Conservation (phyloP, 2,329 filamentous ascomycete species). For the Penicillium sp. region DNA sequence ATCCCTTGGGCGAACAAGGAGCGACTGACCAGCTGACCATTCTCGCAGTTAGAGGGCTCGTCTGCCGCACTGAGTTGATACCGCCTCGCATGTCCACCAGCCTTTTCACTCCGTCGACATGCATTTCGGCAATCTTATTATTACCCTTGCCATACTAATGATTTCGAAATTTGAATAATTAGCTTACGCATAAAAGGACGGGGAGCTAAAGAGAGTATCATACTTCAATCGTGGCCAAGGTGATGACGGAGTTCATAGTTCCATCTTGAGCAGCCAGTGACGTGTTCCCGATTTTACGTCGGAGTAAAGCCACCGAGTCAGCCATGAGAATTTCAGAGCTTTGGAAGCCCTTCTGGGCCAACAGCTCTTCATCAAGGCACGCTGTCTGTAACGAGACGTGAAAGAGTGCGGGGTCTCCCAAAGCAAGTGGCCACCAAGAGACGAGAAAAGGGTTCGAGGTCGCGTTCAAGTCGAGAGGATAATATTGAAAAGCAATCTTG, state of each 20-base stretch:
- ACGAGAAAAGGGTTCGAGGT: constrained; percentile 58
- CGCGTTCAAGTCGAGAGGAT: constrained; percentile 55
- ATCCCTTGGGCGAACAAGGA: no score
- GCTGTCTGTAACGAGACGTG: constrained; percentile 61
- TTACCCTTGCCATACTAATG: constrained; percentile 56
- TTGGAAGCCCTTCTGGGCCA: constrained; percentile 53
- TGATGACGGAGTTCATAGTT: constrained; percentile 59
- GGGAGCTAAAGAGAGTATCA: constrained; percentile 12
- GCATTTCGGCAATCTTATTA: constrained; percentile 44
- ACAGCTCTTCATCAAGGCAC: constrained; percentile 55
- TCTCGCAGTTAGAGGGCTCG: constrained; percentile 54
- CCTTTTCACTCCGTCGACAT: constrained; percentile 51
- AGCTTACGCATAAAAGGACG: neutral
- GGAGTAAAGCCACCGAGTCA: constrained; percentile 55
- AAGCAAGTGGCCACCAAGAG: constrained; percentile 60
- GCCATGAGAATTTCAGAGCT: constrained; percentile 57
- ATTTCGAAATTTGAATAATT: neutral
- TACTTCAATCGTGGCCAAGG: constrained; percentile 58
- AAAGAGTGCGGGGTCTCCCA: constrained; percentile 57
- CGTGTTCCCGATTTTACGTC: constrained; percentile 50
- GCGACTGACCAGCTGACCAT: constrained; percentile 54
- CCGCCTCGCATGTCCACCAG: constrained; percentile 53
- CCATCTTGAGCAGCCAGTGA: constrained; percentile 53
- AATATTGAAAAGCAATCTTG: constrained; percentile 61
- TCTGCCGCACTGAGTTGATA: constrained; percentile 48